Base-by-base conservation (phyloP, 2,329 filamentous ascomycete genomes). In the Aspergillus spinulosporus region DNA sequence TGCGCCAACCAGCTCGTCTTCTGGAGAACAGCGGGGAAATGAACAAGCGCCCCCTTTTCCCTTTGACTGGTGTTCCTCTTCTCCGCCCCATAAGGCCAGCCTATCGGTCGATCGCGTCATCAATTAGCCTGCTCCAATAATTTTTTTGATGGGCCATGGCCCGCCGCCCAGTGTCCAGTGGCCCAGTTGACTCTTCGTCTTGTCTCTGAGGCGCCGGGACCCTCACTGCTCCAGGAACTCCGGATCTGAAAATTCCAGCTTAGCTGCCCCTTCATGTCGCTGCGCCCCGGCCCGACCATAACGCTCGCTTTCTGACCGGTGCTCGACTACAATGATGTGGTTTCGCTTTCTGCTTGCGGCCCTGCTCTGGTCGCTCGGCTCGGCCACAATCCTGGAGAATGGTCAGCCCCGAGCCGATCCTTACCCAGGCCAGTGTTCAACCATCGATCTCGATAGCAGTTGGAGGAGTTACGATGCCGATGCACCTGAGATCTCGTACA, bases 401-500 rank as follows among this genome's bases (percentile, higher is more conserved):
- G 75, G 74, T 7, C 75, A 77, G 55, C 61, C 70, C 1, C 67
- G 76, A 37, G 60, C 70, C 36, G 70, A 71, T 39, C 60, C 72
- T 37, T 78, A 74, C 53, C 72, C 72, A 3, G 70, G 76, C 15
- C 76, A 76, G 32, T 62, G 60, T 12, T 59, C 64, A 12, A 54
- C 62, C 9, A 65, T 75, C 31, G 52, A 59, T 9, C 40, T 66
- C 36, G 68, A 74, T 42, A 64, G 68, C 26, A 69, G 66, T 34
- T 81, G 78, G 73, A 75, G 68, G 31, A 81, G 74, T 1, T 86
- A 83, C 60, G 70, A 74, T 3, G 76, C 82, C 3, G 75, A 81
- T 64, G 76, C 80, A 1, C 68, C 76, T 1, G 82, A 86, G 63
- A 73, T 87, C 7, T 81, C 81, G 0, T 87, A 85, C 73, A 85